Evolutionary conservation across 371 early-diverging fungal genomes (phyloP), one percentile per base, ranked within the genome.

Genomic region (Batrachochytrium dendrobatidis): DNA sequence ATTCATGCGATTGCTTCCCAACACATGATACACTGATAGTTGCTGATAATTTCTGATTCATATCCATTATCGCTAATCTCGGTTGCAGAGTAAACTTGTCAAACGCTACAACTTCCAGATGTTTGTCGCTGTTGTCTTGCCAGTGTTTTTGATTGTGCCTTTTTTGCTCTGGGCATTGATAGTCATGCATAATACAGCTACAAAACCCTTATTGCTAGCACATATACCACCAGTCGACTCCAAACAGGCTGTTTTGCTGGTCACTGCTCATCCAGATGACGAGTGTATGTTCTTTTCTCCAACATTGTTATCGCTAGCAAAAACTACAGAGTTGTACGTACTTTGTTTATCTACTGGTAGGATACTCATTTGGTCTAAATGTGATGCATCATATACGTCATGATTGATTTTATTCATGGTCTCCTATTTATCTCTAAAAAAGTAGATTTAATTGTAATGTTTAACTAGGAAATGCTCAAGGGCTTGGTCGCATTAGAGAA

Each of bases 261-360:
- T 97, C 30, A 92, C 87, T 20, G 98, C 99, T 25, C 99, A 99
- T 75, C 98, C 99, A 1, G 99, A 99, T 76, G 99, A 99, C 76
- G 99, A 99, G 69, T 92, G 92, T 73, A 94, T 99, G 96, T 99
- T 99, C 72, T 99, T 99, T 80, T 85, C 89, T 12, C 99, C 99
- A 0, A 86, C 91, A 12, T 61, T 94, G 4, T 65, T 79, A 25
- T 68, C 70, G 34, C 69, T 92, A 26, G 53, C 53, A 64, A 72
- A 24, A 12, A 53, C 33, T 10, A 62, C 65, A 7, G 74, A 77
- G 7, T 93, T 18, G 79, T 79, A 44, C n/a, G 74, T 91, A 2
- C 73, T 95, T 33, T 97, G 95, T 67, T 70, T 96, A 59, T 92
- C 95, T 1, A 86, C 81, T 54, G 94, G 93, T 83, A 76, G 69